A percentile compares a stretch with the other conserved stretches of the same genome.
Conservation (phyloP, 2,329 filamentous ascomycete genomes). For the Colletotrichum liaoningense region DNA sequence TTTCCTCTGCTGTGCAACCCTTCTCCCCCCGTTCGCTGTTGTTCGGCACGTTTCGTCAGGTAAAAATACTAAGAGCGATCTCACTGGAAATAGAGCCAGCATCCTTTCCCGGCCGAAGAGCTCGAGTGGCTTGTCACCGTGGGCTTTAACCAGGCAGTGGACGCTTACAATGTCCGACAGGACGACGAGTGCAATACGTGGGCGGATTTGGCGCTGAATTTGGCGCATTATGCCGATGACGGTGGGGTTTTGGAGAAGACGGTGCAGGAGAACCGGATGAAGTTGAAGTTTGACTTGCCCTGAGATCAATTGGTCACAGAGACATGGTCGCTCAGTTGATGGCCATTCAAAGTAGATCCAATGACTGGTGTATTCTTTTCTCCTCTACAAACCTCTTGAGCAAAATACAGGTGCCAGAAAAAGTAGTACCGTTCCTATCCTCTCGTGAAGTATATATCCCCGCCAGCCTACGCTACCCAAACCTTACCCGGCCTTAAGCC, state of each 20-base stretch:
- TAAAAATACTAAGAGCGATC: background rate
- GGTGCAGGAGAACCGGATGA: constrained; percentile 13
- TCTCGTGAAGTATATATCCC: background rate
- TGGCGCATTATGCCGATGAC: constrained; percentile 71
- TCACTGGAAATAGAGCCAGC: constrained; percentile 46
- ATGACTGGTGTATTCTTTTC: background rate
- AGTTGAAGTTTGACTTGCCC: constrained; percentile 14
- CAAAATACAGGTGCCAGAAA: background rate
- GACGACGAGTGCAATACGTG: constrained; percentile 68
- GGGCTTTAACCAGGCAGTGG: constrained; percentile 77
- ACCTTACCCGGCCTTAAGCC: background rate
- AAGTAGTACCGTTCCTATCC: background rate
- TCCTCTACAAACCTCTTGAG: background rate
- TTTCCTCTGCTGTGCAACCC: background rate
- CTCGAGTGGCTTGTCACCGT: constrained; percentile 81
- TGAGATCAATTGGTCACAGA: background rate
- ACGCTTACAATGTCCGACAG: constrained; percentile 69
- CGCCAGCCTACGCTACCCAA: background rate
- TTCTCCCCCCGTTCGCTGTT: constrained; percentile 4
- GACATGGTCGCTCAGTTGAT: background rate
- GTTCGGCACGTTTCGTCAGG: too few species aligned
- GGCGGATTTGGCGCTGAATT: constrained; percentile 70
- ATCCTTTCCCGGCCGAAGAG: constrained; percentile 72
- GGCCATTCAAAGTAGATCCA: background rate
- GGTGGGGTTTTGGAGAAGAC: constrained; percentile 51